Evolutionary conservation across 2,329 filamentous ascomycete genomes (phyloP).

Genomic region (Nothophoma quercina): DNA sequence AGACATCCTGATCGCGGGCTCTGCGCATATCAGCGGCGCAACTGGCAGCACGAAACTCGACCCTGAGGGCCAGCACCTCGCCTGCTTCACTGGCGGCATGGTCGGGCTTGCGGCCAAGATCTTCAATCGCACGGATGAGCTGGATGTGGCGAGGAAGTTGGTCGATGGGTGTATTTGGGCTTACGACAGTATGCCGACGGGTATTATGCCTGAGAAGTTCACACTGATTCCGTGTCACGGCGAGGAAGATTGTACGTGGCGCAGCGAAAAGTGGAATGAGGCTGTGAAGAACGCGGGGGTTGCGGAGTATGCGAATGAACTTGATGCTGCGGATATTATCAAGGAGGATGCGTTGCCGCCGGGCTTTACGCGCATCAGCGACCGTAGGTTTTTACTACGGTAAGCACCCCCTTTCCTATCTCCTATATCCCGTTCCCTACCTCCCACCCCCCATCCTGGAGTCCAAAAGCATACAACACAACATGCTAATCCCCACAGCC

Average conservation of each 20-base stretch:
- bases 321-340: slow-evolving; percentile 42
- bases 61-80: slow-evolving; percentile 59
- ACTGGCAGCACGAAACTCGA: slow-evolving; percentile 52
- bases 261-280: slow-evolving; percentile 53
- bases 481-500: slow-evolving; percentile 56
- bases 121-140: slow-evolving; percentile 59
- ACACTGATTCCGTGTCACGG: slow-evolving; percentile 53
- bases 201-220: slow-evolving; percentile 64
- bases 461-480: too few relatives aligned
- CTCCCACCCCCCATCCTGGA: background rate
- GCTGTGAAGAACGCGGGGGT: slow-evolving; percentile 39
- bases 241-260: slow-evolving; percentile 53
- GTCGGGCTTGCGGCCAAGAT: slow-evolving; percentile 61
- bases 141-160: slow-evolving; percentile 59
- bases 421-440: too few relatives aligned
- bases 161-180: slow-evolving; percentile 65
- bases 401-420: slow-evolving; percentile 36
- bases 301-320: slow-evolving; percentile 15
- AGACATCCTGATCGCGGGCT: slow-evolving; percentile 78
- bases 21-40: slow-evolving; percentile 52
- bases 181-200: slow-evolving; percentile 57
- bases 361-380: slow-evolving; percentile 51
- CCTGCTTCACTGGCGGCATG: slow-evolving; percentile 65
- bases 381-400: slow-evolving; percentile 53
- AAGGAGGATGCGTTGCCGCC: slow-evolving; percentile 50